Base-by-base conservation (phyloP, 139 green algal species). In the Closterium sp. region DNA sequence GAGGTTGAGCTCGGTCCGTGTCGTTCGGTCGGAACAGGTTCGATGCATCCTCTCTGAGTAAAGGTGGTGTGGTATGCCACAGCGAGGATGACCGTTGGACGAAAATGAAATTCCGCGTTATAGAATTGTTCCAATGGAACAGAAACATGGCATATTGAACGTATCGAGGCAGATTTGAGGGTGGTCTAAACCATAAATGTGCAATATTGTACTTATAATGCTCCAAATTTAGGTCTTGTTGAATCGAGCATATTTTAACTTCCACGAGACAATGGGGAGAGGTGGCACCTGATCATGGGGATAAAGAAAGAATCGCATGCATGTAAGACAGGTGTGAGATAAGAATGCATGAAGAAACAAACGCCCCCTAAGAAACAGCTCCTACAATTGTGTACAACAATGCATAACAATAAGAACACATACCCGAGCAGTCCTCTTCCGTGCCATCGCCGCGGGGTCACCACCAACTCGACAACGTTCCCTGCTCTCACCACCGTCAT, bases 371-470 rank as follows among this genome's bases (percentile, higher is more conserved):
- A n/a, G n/a, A n/a, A n/a, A n/a, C n/a, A n/a, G n/a, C n/a, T n/a
- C n/a, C n/a, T n/a, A n/a, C n/a, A n/a, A n/a, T n/a, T n/a, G n/a
- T n/a, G n/a, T n/a, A n/a, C n/a, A n/a, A n/a, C n/a, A n/a, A n/a
- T n/a, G n/a, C n/a, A n/a, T n/a, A n/a, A n/a, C 12, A 76, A 76
- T 19, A 76, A 19, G 12, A 19, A 76, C 87, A 91, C 87, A 89
- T 90, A 98, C 33, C 96, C 96, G 84, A 98, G 95, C 84, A 98
- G 92, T 3, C 96, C 96, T 31, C 96, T 90, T 4, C 96, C 96
- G 7, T 25, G 76, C 96, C 96, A 98, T 3, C 28, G 86, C 23
- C 92, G 91, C 1, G 97, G 96, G 31, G 87, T 94, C n/a, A 98
- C 93, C 33, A 36, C 25, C 87, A 98, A 38, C 23, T 34, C 12